phyloP scores from a whole-genome alignment of 2,329 filamentous ascomycete species.

The Bipolaris zeicola region DNA sequence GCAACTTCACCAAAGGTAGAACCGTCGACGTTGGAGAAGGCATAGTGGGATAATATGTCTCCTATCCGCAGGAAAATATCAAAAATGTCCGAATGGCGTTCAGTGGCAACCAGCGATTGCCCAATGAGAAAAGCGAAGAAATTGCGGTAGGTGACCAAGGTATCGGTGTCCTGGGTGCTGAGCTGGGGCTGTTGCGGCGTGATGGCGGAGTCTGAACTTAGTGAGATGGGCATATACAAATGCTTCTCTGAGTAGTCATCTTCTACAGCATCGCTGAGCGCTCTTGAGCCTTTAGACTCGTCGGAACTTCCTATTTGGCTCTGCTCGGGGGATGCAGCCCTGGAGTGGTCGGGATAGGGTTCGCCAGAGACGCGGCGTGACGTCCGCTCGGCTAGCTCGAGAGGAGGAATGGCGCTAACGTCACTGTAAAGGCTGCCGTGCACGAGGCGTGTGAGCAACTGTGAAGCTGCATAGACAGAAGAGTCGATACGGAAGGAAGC shows the following conservation, averaged over 20 bases:
- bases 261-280: conserved; percentile 55
- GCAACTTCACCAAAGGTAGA: conserved; percentile 68
- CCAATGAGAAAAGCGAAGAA: conserved; percentile 68
- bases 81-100: conserved; percentile 61
- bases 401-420: conserved; percentile 14
- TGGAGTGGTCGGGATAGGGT: conserved; percentile 36
- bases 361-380: conserved; percentile 31
- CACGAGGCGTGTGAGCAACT: conserved; percentile 60
- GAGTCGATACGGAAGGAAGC: conserved; percentile 68
- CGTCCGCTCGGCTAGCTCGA: conserved; percentile 29
- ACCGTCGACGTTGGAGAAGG: conserved; percentile 66
- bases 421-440: conserved; percentile 59
- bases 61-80: conserved; percentile 66
- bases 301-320: conserved; percentile 47
- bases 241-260: conserved; percentile 58
- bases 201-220: conserved; percentile 57
- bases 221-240: conserved; percentile 63
- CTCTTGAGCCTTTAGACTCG: conserved; percentile 56
- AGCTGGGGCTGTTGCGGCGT: conserved; percentile 39
- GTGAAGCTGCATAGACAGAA: conserved; percentile 62
- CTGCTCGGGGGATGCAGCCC: conserved; percentile 40
- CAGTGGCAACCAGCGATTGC: conserved; percentile 65
- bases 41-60: conserved; percentile 61
- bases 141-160: conserved; percentile 65
- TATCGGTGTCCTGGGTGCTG: conserved; percentile 59